Percentiles rank a stretch among this genome's conserved stretches.
Evolutionary conservation across 2,329 filamentous ascomycete species (phyloP).

Genomic region (Xylariales sp.): DNA sequence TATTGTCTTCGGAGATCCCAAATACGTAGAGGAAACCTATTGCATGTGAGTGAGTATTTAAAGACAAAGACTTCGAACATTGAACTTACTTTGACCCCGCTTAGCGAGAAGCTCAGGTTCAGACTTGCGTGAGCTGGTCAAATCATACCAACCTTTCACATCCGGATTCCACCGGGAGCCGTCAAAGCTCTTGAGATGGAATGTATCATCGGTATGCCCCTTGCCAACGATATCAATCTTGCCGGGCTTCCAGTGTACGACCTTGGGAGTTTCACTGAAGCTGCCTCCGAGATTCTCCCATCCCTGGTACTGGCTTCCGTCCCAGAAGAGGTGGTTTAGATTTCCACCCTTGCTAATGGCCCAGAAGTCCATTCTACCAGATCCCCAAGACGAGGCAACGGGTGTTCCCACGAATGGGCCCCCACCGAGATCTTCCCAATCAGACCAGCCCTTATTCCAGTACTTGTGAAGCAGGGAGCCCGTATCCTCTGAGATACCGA

Average conservation of each 20-base stretch:
- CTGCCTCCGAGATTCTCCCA: slow-evolving; percentile 15
- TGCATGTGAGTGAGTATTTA: not conserved
- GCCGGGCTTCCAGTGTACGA: slow-evolving; percentile 11
- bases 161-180: slow-evolving; percentile 13
- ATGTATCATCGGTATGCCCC: slow-evolving; percentile 7
- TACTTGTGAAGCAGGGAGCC: slow-evolving; percentile 12
- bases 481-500: slow-evolving; percentile 9
- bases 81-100: slow-evolving; percentile 8
- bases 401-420: slow-evolving; percentile 13
- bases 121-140: slow-evolving; percentile 12
- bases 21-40: slow-evolving; percentile 14
- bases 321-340: slow-evolving; percentile 14
- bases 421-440: slow-evolving; percentile 15
- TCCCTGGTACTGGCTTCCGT: slow-evolving; percentile 10
- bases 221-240: slow-evolving; percentile 15
- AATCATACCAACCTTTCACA: slow-evolving; percentile 9
- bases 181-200: slow-evolving; percentile 13
- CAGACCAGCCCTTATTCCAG: slow-evolving; percentile 11
- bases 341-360: slow-evolving; percentile 8
- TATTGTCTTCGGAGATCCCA: slow-evolving; percentile 8
- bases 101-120: slow-evolving; percentile 12
- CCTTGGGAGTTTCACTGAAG: slow-evolving; percentile 13
- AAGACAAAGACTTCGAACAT: no score
- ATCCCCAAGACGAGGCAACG: slow-evolving; percentile 12
- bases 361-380: slow-evolving; percentile 15